phyloP scores from a whole-genome alignment of 2,329 filamentous ascomycete species.

The Colletotrichum phormii region DNA sequence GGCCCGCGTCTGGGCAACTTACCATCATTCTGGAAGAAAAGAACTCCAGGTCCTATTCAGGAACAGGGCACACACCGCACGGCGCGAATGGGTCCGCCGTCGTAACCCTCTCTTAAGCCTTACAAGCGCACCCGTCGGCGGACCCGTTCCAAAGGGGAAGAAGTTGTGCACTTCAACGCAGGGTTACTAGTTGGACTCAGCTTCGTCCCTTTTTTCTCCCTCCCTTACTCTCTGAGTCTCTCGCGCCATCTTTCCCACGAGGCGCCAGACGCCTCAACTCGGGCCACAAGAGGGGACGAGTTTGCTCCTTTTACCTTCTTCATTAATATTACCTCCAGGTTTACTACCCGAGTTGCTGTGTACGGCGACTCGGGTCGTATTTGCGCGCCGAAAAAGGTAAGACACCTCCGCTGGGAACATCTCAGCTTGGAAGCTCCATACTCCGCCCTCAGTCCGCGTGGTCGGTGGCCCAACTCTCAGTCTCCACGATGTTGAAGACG shows the following conservation, averaged over 20 bases:
- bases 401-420: background rate
- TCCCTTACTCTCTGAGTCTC: background rate
- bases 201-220: background rate
- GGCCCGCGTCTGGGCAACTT: background rate
- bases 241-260: background rate
- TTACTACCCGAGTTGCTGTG: slow-evolving; percentile 6
- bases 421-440: slow-evolving; percentile 5
- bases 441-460: background rate
- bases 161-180: background rate
- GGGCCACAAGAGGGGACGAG: background rate
- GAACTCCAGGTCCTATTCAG: background rate
- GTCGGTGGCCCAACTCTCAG: too few relatives aligned
- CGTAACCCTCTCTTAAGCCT: background rate
- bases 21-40: background rate
- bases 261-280: background rate
- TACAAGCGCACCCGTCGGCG: background rate
- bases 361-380: slow-evolving; percentile 3
- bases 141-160: background rate
- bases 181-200: background rate
- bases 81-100: background rate
- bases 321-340: background rate
- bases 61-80: background rate
- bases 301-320: too few relatives aligned
- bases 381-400: slow-evolving; percentile 4
- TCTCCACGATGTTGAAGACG: background rate